Percentiles rank a stretch among this genome's conserved stretches.
Conservation (phyloP, 2,329 filamentous ascomycete species). For the Pseudogymnoascus sp. region DNA sequence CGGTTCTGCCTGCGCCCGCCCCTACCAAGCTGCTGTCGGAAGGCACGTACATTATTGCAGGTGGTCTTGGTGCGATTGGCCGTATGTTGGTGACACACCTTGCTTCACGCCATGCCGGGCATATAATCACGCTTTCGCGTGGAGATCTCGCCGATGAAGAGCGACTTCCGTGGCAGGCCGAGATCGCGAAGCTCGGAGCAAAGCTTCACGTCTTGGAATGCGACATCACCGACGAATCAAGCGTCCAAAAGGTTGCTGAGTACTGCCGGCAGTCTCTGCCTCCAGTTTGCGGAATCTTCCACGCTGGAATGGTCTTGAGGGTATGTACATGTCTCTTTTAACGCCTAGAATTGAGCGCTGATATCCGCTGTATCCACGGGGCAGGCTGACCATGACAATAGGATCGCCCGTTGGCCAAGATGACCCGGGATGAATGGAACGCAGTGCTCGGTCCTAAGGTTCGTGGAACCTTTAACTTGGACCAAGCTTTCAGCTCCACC, state of each 20-base stretch:
- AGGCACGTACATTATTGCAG: conserved; percentile 23
- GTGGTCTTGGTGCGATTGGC: conserved; percentile 21
- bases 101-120: not conserved
- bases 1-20: not conserved
- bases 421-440: conserved; percentile 11
- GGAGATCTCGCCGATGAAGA: not conserved
- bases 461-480: conserved; percentile 13
- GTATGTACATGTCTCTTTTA: not conserved
- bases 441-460: conserved; percentile 13
- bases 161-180: conserved; percentile 11
- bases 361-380: not conserved
- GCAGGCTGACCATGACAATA: not conserved
- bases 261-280: not conserved
- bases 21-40: conserved; percentile 14
- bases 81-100: not conserved
- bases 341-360: not conserved
- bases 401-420: conserved; percentile 18
- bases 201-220: not conserved
- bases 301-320: not conserved
- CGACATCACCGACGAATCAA: not conserved
- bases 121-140: not conserved
- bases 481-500: not conserved
- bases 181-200: not conserved
- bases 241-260: not conserved
- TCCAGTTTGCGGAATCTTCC: not conserved